Conservation (phyloP, 2,329 filamentous ascomycete species). For the Penicillium olsonii region DNA sequence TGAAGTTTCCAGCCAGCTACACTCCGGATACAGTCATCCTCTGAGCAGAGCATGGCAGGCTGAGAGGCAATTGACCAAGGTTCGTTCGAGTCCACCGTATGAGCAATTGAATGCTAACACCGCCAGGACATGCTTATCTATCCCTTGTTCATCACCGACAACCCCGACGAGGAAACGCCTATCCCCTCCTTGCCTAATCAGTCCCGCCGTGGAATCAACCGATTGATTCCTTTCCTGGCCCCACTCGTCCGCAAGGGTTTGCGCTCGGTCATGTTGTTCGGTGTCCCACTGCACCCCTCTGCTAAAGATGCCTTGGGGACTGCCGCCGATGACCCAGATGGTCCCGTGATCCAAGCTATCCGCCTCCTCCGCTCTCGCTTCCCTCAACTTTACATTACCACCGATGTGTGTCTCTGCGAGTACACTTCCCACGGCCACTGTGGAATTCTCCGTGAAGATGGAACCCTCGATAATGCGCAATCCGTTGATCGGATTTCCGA, state of each 20-base stretch:
- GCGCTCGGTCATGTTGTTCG: conserved; percentile 91
- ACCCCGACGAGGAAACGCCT: conserved; percentile 84
- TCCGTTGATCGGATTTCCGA: conserved; percentile 94
- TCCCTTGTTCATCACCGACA: conserved; percentile 93
- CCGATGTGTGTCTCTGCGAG: conserved; percentile 96
- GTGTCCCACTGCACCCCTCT: conserved; percentile 78
- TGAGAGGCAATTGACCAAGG: conserved; percentile 83
- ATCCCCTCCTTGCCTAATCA: conserved; percentile 93
- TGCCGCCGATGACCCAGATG: conserved; percentile 86
- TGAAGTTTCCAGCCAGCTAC: conserved; percentile 80
- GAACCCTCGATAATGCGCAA: conserved; percentile 85
- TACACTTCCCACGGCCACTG: conserved; percentile 98
- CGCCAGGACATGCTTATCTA: conserved; percentile 94
- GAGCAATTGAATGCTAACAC: background rate
- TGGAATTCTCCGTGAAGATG: conserved; percentile 90
- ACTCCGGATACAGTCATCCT: conserved; percentile 80
- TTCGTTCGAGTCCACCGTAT: conserved; percentile 37
- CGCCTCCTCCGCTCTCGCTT: conserved; percentile 80
- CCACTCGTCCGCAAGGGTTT: conserved; percentile 88
- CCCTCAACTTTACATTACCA: conserved; percentile 85
- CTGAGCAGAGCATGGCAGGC: conserved; percentile 80
- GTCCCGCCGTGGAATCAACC: conserved; percentile 83
- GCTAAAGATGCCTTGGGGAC: conserved; percentile 91
- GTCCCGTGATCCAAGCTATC: conserved; percentile 86
- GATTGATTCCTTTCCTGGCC: conserved; percentile 78